These are phyloP conservation scores for Misopates orontium DNA, from an alignment of 257 asterid species.

Conservation along the genomic window DNA sequence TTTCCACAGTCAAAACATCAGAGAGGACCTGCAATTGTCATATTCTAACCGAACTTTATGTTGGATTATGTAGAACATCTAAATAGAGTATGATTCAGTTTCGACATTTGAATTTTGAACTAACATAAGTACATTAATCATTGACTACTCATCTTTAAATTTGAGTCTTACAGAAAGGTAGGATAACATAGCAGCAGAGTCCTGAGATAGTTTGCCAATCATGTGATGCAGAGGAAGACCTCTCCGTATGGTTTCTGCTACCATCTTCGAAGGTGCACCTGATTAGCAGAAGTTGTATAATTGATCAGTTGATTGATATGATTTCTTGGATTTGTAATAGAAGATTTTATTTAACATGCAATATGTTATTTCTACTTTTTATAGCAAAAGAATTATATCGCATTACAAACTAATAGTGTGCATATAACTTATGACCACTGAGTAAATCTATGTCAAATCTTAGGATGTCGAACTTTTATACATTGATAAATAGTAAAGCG, in stretches of 20 bases:
- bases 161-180: conserved; percentile 63
- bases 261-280: conserved; percentile 64
- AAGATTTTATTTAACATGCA: too few species aligned
- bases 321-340: too few species aligned
- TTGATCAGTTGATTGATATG: too few species aligned
- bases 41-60: conserved; percentile 28
- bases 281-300: conserved; percentile 23
- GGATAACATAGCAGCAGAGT: conserved; percentile 49
- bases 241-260: conserved; percentile 41
- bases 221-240: conserved; percentile 48
- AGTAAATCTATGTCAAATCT: too few species aligned
- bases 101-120: background rate
- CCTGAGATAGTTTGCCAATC: conserved; percentile 48
- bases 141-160: conserved; percentile 7
- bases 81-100: background rate
- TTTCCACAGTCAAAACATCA: conserved; percentile 45
- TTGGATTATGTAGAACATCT: background rate
- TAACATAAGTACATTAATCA: background rate
- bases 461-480: too few species aligned
- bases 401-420: too few species aligned
- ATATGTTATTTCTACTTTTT: too few species aligned
- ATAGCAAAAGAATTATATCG: too few species aligned
- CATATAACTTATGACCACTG: too few species aligned
- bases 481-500: too few species aligned
- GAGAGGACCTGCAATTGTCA: conserved; percentile 58